phyloP scores from a whole-genome alignment of 352 stramenopile species.

The Pythium dissimile region DNA sequence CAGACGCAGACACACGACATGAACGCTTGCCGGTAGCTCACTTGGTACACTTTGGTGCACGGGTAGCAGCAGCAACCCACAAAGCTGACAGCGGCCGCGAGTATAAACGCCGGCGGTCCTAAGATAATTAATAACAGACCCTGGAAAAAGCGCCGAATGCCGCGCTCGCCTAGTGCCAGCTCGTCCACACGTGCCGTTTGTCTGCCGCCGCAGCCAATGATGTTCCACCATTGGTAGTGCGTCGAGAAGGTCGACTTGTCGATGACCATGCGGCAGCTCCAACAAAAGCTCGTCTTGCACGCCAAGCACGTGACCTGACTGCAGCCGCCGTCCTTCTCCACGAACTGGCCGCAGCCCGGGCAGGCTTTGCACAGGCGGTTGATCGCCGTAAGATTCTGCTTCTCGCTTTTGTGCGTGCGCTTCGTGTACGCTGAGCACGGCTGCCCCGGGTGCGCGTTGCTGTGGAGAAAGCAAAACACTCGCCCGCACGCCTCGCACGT shows the following conservation, averaged over 20 bases:
- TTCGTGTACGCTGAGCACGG: constrained; percentile 75
- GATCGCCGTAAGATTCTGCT: constrained; percentile 70
- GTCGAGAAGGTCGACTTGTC: constrained; percentile 82
- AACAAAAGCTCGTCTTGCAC: constrained; percentile 87
- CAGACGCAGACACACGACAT: constrained; percentile 57
- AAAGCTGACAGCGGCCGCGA: constrained; percentile 43
- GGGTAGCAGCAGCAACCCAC: constrained; percentile 62
- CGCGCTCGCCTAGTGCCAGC: constrained; percentile 31
- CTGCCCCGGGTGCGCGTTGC: constrained; percentile 56
- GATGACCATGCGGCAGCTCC: constrained; percentile 79
- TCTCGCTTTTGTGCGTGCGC: constrained; percentile 57
- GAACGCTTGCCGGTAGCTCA: constrained; percentile 62
- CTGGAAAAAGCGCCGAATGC: constrained; percentile 27
- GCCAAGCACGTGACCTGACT: constrained; percentile 90
- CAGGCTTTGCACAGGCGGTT: constrained; percentile 79
- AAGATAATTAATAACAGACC: constrained; percentile 62
- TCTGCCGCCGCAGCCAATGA: constrained; percentile 52
- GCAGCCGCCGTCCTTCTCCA: constrained; percentile 88
- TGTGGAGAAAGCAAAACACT: constrained; percentile 85
- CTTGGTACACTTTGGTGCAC: constrained; percentile 39
- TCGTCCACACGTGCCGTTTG: constrained; percentile 45
- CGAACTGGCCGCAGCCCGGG: constrained; percentile 77
- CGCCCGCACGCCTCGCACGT: constrained; percentile 36
- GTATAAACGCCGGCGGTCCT: constrained; percentile 51
- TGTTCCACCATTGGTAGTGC: constrained; percentile 87